Percentiles rank a stretch among this genome's conserved stretches.
Conservation (phyloP, 1,139 yeast species). For the Candida dubliniensis region DNA sequence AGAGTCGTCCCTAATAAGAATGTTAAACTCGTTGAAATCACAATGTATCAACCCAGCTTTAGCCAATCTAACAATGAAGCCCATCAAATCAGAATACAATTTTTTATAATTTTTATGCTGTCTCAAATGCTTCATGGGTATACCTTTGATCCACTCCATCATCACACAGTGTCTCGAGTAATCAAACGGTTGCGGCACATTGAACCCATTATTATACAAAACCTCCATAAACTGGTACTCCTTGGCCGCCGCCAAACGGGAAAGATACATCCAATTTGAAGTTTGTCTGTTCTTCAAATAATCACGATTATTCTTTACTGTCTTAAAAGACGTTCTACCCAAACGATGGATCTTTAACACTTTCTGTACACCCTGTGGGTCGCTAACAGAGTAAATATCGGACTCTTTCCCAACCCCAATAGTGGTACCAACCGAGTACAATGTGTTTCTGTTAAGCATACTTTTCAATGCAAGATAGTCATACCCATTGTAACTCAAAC, state of each 20-base stretch:
- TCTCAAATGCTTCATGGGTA: conserved; percentile 81
- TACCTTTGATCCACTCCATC: conserved; percentile 89
- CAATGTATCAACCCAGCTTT: conserved; percentile 92
- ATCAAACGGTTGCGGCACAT: conserved; percentile 87
- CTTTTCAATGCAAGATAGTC: conserved; percentile 89
- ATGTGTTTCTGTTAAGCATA: conserved; percentile 68
- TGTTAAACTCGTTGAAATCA: conserved; percentile 95
- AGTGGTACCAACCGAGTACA: conserved; percentile 79
- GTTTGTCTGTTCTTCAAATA: conserved; percentile 70
- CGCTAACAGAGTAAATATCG: conserved; percentile 87
- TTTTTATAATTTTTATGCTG: conserved; percentile 67
- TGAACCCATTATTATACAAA: conserved; percentile 70
- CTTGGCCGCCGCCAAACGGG: conserved; percentile 86
- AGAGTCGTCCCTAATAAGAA: conserved; percentile 71
- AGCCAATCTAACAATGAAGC: conserved; percentile 78
- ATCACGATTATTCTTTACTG: conserved; percentile 92
- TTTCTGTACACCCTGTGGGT: conserved; percentile 58
- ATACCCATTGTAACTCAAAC: conserved; percentile 83
- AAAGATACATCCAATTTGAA: conserved; percentile 88
- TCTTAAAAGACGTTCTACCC: conserved; percentile 89
- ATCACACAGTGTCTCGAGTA: conserved; percentile 87
- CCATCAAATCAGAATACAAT: conserved; percentile 82
- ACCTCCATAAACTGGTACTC: conserved; percentile 87
- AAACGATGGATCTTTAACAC: conserved; percentile 89
- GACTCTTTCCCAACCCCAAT: conserved; percentile 98